These are phyloP conservation scores for Trichoderma aggressivum DNA, from an alignment of 2,329 filamentous ascomycete genomes.

Conservation along the genomic window DNA sequence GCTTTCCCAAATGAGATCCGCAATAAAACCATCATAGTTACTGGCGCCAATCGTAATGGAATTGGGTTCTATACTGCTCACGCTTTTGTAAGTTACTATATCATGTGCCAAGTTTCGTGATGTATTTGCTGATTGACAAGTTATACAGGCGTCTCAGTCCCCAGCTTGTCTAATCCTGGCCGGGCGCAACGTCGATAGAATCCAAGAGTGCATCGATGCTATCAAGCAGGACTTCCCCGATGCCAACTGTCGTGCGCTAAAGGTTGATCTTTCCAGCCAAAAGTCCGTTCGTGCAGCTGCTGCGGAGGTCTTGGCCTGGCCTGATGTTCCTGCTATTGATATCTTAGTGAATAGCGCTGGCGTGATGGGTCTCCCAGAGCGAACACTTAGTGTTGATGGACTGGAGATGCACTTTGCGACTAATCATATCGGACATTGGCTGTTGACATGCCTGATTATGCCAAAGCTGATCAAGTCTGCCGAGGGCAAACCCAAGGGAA, in stretches of 20 bases:
- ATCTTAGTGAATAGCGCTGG: neutral
- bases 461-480: neutral
- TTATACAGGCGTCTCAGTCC: neutral
- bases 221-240: neutral
- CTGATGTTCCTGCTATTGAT: neutral
- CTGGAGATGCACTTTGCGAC: neutral
- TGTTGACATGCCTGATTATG: neutral
- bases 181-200: neutral
- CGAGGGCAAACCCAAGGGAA: neutral
- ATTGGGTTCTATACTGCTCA: neutral
- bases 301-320: neutral
- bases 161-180: neutral
- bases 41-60: neutral
- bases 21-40: neutral
- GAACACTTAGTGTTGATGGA: neutral
- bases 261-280: neutral
- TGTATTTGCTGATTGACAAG: neutral
- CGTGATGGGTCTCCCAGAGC: neutral
- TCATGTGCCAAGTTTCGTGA: neutral
- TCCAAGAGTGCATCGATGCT: neutral
- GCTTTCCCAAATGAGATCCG: neutral
- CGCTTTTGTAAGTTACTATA: neutral
- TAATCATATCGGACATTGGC: neutral
- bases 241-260: neutral
- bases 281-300: neutral